Conservation (phyloP, 805 yeast genomes). For the Yarrowia bubula region DNA sequence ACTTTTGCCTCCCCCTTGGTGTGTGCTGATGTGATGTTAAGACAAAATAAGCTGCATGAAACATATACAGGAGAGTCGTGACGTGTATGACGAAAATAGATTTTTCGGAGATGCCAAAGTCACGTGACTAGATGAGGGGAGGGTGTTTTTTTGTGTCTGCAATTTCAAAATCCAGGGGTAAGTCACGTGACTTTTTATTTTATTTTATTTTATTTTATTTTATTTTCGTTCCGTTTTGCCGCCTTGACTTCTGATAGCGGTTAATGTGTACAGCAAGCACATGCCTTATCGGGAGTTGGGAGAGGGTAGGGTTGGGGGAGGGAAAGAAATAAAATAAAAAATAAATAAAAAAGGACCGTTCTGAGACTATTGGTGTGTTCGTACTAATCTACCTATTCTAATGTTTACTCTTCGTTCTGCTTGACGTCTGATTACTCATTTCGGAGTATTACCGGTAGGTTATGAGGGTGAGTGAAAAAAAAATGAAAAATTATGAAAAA, state of each 20-base stretch:
- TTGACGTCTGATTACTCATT: no score
- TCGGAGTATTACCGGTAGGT: background rate
- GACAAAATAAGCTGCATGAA: background rate
- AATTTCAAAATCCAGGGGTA: background rate
- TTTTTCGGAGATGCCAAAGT: background rate
- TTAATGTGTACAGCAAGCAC: background rate
- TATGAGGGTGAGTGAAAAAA: no score
- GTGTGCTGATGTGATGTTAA: background rate
- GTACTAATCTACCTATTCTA: no score
- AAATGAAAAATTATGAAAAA: no score
- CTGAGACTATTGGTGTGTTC: no score
- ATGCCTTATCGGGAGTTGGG: constrained; percentile 16
- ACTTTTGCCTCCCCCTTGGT: background rate
- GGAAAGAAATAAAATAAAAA: no score
- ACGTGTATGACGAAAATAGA: no score
- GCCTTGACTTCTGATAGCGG: background rate
- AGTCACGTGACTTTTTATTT: constrained; percentile 1
- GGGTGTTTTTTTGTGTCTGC: background rate
- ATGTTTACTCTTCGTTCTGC: no score
- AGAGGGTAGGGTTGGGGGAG: background rate
- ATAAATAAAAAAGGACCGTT: no score
- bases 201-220: no score
- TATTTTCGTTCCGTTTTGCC: background rate
- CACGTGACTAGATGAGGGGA: no score
- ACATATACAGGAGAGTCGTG: no score